Evolutionary conservation across 1,284 basidiomycete genomes (phyloP).

Genomic region (Gymnopus androsaceus): DNA sequence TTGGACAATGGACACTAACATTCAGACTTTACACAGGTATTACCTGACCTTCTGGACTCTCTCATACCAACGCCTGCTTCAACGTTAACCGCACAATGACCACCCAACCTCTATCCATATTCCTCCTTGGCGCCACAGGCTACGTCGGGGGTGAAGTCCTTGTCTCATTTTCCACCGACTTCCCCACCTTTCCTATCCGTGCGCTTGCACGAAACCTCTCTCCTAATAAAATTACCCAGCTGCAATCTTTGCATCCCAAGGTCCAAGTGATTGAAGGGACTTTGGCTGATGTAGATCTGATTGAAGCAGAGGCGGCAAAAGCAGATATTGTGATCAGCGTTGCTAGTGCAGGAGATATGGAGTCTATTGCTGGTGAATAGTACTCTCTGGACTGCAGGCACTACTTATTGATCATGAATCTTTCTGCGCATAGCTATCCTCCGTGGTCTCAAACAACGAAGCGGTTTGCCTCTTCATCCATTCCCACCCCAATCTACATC

Average conservation of each 20-base stretch:
- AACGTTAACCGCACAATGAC: no score
- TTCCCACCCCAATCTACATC: constrained; percentile 9
- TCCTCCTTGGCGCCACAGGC: constrained; percentile 13
- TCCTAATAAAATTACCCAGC: not conserved
- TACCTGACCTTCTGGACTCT: no score
- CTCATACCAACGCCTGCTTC: no score
- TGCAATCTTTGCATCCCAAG: constrained; percentile 12
- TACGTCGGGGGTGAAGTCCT: constrained; percentile 11
- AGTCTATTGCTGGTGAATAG: not conserved
- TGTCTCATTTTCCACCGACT: not conserved
- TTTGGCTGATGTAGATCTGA: not conserved
- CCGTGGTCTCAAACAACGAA: constrained; percentile 3
- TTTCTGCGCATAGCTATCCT: constrained; percentile 1
- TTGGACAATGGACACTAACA: no score
- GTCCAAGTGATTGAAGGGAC: constrained; percentile 5
- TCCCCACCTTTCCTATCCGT: constrained; percentile 1
- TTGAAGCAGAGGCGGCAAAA: constrained; percentile 8
- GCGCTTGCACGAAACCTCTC: constrained; percentile 5
- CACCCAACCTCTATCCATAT: no score
- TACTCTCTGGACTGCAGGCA: no score
- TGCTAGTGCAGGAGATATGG: not conserved
- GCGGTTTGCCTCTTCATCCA: not conserved
- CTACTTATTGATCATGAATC: not conserved
- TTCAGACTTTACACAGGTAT: no score
- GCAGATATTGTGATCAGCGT: constrained; percentile 13